Evolutionary conservation across 106 monocot species (phyloP), one percentile per base, ranked within the genome.

Genomic region (Hemerocallis citrina): DNA sequence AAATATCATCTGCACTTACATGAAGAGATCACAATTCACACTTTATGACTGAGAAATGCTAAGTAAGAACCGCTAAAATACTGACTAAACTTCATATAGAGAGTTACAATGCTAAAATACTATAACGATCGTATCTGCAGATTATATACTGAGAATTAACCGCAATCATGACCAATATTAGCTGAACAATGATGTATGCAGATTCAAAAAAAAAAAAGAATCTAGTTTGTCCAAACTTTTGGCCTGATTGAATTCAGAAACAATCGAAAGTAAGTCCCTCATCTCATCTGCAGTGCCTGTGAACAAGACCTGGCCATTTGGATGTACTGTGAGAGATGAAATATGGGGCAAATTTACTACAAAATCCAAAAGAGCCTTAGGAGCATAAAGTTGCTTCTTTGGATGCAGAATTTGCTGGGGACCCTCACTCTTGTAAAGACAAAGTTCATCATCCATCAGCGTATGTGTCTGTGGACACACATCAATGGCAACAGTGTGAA

Each of bases 231-330:
- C n/a, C 48, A 62, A 61, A 48, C 54, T 63, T 32, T 70, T 77
- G 38, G 69, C 38, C 30, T 63, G 12, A 51, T 82, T 64, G 69
- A 80, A 72, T 29, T 80, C 80, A 30, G 75, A 14, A 60, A 86
- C 47, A 55, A 69, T 63, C 40, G 83, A 78, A 43, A 83, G 68
- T 19, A 86, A 52, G 45, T 81, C 60, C 48, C 68, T 76, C 68
- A 89, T 78, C 52, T 83, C 78, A 47, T 34, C 55, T 12, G 43
- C 72, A 67, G 20, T 72, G 15, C 80, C 68, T 28, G 61, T 71
- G 56, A 83, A 78, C 22, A 86, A 63, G n/a, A 86, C 58, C 14
- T 30, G 72, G 19, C 74, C 79, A 69, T 79, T 59, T 55, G 55
- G 41, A 3, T 61, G 74, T 11, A 57, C 47, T 8, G 59, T 76